Percentiles rank a stretch among this genome's conserved stretches.
Evolutionary conservation across 202 grass and related monocot species (phyloP).

Genomic region (Carex arenaria): DNA sequence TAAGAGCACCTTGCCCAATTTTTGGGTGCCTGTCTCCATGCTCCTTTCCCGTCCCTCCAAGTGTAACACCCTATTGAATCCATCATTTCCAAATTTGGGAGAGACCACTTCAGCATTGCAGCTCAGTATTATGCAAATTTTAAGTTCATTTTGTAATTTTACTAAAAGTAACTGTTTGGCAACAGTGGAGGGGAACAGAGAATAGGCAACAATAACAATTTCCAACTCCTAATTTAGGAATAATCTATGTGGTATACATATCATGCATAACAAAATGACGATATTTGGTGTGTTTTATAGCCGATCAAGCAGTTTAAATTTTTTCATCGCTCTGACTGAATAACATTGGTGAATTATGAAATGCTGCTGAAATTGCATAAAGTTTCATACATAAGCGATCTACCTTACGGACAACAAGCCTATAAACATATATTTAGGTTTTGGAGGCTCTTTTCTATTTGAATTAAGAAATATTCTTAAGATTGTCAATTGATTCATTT

Average conservation of each 20-base stretch:
- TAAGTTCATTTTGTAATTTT: neutral
- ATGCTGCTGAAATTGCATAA: neutral
- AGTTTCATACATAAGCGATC: neutral
- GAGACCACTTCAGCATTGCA: neutral
- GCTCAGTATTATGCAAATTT: neutral
- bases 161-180: neutral
- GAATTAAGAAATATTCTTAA: neutral
- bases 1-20: conserved; percentile 83
- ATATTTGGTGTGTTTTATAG: neutral
- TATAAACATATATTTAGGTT: neutral
- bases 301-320: neutral
- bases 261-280: neutral
- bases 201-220: neutral
- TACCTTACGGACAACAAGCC: neutral
- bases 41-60: conserved; percentile 95
- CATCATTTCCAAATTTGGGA: neutral
- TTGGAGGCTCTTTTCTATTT: neutral
- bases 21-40: conserved; percentile 96
- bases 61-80: conserved; percentile 69
- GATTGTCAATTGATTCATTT: neutral
- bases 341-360: neutral
- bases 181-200: neutral
- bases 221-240: neutral
- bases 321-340: neutral
- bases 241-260: neutral